These are phyloP conservation scores for Mucor indicus DNA, from an alignment of 371 early-diverging fungal genomes.

Conservation along the genomic window DNA sequence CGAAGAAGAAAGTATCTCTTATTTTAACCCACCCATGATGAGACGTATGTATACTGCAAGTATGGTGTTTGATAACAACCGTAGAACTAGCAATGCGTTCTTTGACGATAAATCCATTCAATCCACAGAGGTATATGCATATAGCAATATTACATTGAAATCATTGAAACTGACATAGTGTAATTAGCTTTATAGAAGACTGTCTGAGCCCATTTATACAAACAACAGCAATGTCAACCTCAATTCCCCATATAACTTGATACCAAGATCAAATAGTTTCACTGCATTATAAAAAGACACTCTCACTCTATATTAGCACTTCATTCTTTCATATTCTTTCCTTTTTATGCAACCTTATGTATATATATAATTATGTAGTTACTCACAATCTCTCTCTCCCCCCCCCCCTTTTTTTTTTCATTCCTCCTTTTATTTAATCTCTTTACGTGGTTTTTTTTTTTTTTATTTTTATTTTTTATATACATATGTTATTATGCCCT, in stretches of 20 bases:
- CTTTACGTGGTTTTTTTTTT: constrained; percentile 6
- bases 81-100: constrained; percentile 9
- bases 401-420: constrained; percentile 4
- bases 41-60: background rate
- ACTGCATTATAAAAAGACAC: background rate
- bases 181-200: constrained; percentile 10
- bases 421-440: constrained; percentile 13
- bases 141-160: background rate
- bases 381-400: background rate
- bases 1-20: background rate
- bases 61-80: constrained; percentile 8
- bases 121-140: constrained; percentile 13
- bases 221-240: constrained; percentile 1
- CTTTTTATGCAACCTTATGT: background rate
- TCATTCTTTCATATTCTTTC: too few relatives aligned
- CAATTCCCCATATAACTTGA: constrained; percentile 1
- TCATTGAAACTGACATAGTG: background rate
- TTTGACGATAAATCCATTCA: constrained; percentile 1
- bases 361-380: constrained; percentile 9
- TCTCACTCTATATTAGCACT: too few relatives aligned
- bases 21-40: too few relatives aligned
- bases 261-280: background rate
- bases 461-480: constrained; percentile 2
- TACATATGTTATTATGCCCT: too few relatives aligned
- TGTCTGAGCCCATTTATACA: constrained; percentile 26